phyloP scores from a whole-genome alignment of 768 basidiomycete genomes.

The Mycena galericulata region DNA sequence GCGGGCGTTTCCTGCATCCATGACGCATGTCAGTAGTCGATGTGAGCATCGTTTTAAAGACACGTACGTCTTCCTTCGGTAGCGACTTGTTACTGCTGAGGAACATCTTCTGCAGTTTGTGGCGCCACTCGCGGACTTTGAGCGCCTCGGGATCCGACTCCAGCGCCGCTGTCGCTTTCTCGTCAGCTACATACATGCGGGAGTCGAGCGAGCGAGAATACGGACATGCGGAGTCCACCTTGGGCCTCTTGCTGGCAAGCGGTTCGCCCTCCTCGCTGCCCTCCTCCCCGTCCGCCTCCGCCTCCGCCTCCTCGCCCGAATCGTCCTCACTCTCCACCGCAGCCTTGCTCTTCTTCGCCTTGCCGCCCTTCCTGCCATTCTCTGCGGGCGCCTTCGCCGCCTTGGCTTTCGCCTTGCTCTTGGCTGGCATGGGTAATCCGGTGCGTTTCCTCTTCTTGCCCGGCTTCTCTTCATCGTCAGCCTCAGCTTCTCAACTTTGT shows the following conservation, averaged over 20 bases:
- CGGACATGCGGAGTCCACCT: conserved; percentile 73
- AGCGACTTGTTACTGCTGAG: conserved; percentile 70
- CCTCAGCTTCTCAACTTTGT: conserved; percentile 68
- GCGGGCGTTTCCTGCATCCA: conserved; percentile 88
- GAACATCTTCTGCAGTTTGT: conserved; percentile 91
- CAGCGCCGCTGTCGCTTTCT: conserved; percentile 54
- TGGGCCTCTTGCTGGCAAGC: conserved; percentile 61
- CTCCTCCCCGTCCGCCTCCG: conserved; percentile 61
- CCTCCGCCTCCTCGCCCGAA: conserved; percentile 76
- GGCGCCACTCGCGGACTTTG: conserved; percentile 91
- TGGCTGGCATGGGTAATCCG: conserved; percentile 40
- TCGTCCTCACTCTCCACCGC: conserved; percentile 63
- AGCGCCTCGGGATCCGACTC: conserved; percentile 75
- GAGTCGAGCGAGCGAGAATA: conserved; percentile 30
- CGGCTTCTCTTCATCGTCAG: conserved; percentile 58
- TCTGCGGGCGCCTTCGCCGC: conserved; percentile 49
- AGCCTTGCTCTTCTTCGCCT: conserved; percentile 60
- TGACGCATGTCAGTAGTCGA: too few relatives aligned
- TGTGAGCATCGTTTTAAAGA: too few relatives aligned
- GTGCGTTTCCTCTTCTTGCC: conserved; percentile 67
- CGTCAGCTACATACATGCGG: conserved; percentile 13
- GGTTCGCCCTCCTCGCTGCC: conserved; percentile 68
- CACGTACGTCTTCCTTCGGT: conserved; percentile 76
- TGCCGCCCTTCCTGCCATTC: conserved; percentile 69
- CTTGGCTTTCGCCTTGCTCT: conserved; percentile 54